These are phyloP conservation scores for Phanerodontia chrysosporium DNA, from an alignment of 768 basidiomycete species.

Conservation along the genomic window DNA sequence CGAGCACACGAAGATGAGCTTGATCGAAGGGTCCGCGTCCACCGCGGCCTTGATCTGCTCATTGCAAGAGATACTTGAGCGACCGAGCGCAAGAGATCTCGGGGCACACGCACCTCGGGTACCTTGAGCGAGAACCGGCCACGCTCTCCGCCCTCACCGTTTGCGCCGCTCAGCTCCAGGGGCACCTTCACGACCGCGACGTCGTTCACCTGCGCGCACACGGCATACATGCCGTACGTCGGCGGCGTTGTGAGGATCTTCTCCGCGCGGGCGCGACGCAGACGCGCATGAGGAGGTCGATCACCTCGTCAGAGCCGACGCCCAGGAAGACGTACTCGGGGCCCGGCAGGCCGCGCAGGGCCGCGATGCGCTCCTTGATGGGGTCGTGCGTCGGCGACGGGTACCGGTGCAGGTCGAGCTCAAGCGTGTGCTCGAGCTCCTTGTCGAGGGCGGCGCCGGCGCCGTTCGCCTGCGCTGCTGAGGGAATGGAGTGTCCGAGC, in stretches of 20 bases:
- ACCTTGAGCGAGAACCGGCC: constrained; percentile 74
- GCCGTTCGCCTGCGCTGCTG: constrained; percentile 20
- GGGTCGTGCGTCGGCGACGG: constrained; percentile 84
- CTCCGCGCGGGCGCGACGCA: constrained; percentile 77
- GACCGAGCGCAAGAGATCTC: background rate
- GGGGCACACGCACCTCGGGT: constrained; percentile 52
- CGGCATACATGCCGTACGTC: constrained; percentile 97
- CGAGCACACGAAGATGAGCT: constrained; percentile 91
- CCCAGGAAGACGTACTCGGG: constrained; percentile 78
- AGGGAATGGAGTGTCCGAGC: constrained; percentile 75
- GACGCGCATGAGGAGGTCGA: constrained; percentile 90
- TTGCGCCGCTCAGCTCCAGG: constrained; percentile 50
- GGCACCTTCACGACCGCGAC: constrained; percentile 75
- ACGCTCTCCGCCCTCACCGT: constrained; percentile 69
- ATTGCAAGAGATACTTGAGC: background rate
- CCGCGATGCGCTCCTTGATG: constrained; percentile 74
- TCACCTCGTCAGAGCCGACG: constrained; percentile 95
- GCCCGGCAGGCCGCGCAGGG: constrained; percentile 63
- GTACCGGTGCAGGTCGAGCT: constrained; percentile 79
- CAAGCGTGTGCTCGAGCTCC: constrained; percentile 35
- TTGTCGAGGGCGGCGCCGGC: constrained; percentile 18
- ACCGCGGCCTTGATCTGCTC: constrained; percentile 74
- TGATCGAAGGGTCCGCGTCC: constrained; percentile 70
- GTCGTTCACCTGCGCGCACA: constrained; percentile 95
- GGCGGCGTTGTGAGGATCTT: constrained; percentile 89